These are phyloP conservation scores for Neodidymelliopsis sp. DNA, from an alignment of 2,329 filamentous ascomycete species.

Conservation along the genomic window DNA sequence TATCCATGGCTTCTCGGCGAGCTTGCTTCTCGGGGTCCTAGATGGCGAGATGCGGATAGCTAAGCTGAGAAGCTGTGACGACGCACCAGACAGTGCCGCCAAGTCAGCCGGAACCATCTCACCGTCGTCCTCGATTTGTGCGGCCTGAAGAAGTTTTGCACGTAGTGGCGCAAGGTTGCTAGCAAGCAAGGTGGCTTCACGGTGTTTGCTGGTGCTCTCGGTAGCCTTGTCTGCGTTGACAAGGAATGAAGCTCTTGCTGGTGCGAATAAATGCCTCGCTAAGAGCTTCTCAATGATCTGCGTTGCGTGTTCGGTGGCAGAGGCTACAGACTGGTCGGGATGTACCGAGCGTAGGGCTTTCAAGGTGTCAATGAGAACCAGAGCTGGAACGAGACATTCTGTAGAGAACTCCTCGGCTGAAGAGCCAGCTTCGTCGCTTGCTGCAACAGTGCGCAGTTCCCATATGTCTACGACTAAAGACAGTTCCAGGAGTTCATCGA, in stretches of 20 bases:
- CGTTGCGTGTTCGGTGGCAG: slow-evolving; percentile 18
- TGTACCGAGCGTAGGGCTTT: slow-evolving; percentile 9
- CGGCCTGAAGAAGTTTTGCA: slow-evolving; percentile 40
- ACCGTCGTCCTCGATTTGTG: slow-evolving; percentile 40
- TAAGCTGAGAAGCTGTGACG: slow-evolving; percentile 51
- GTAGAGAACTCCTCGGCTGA: slow-evolving; percentile 48
- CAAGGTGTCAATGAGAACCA: slow-evolving; percentile 36
- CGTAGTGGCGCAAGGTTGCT: slow-evolving; percentile 37
- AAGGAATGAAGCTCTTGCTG: slow-evolving; percentile 50
- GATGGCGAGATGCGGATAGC: slow-evolving; percentile 51
- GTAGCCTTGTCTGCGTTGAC: slow-evolving; percentile 18
- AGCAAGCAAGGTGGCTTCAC: slow-evolving; percentile 27
- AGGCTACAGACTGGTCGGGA: not conserved
- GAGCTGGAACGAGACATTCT: slow-evolving; percentile 46
- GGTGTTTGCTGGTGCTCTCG: slow-evolving; percentile 1
- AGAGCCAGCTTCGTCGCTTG: slow-evolving; percentile 35
- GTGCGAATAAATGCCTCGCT: slow-evolving; percentile 53
- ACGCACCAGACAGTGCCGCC: slow-evolving; percentile 32
- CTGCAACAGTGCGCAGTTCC: slow-evolving; percentile 41
- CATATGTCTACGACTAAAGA: slow-evolving; percentile 42
- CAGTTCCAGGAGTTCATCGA: slow-evolving; percentile 28
- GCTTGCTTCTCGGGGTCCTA: slow-evolving; percentile 50
- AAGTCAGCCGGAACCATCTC: slow-evolving; percentile 31
- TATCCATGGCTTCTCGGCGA: slow-evolving; percentile 55
- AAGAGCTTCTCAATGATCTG: slow-evolving; percentile 47